Conservation (phyloP, 2,329 filamentous ascomycete species). For the Cadophora sp. region DNA sequence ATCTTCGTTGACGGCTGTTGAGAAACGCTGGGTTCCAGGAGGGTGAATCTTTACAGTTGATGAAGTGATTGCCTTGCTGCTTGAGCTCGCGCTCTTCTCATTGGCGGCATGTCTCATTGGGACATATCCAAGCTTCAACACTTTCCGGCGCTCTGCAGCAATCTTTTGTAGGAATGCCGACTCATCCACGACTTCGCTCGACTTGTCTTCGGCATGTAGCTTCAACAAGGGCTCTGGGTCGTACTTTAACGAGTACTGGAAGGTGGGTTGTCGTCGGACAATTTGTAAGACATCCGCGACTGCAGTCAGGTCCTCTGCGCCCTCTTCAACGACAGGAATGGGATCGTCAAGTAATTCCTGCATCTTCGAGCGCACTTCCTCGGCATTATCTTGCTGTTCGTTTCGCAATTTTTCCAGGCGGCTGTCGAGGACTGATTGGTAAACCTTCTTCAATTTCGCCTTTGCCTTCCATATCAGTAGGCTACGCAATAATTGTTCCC, state of each 20-base stretch:
- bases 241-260: slow-evolving; percentile 52
- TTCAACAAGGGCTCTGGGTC: slow-evolving; percentile 73
- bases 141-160: slow-evolving; percentile 63
- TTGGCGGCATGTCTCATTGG: slow-evolving; percentile 57
- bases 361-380: slow-evolving; percentile 58
- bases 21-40: slow-evolving; percentile 71
- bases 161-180: slow-evolving; percentile 62
- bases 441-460: slow-evolving; percentile 80
- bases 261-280: slow-evolving; percentile 39
- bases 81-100: slow-evolving; percentile 45
- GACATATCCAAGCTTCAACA: slow-evolving; percentile 71
- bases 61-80: slow-evolving; percentile 43
- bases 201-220: slow-evolving; percentile 67
- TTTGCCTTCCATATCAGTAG: slow-evolving; percentile 91
- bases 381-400: slow-evolving; percentile 72
- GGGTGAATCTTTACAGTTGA: slow-evolving; percentile 52
- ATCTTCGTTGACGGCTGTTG: slow-evolving; percentile 73
- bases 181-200: slow-evolving; percentile 63
- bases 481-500: slow-evolving; percentile 89
- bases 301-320: slow-evolving; percentile 25
- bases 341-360: slow-evolving; percentile 53
- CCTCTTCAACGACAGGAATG: slow-evolving; percentile 39
- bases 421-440: slow-evolving; percentile 74
- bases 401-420: slow-evolving; percentile 70
- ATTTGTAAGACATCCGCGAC: slow-evolving; percentile 28